Base-by-base conservation (phyloP, 768 basidiomycete species). In the Boletus reticuloceps region DNA sequence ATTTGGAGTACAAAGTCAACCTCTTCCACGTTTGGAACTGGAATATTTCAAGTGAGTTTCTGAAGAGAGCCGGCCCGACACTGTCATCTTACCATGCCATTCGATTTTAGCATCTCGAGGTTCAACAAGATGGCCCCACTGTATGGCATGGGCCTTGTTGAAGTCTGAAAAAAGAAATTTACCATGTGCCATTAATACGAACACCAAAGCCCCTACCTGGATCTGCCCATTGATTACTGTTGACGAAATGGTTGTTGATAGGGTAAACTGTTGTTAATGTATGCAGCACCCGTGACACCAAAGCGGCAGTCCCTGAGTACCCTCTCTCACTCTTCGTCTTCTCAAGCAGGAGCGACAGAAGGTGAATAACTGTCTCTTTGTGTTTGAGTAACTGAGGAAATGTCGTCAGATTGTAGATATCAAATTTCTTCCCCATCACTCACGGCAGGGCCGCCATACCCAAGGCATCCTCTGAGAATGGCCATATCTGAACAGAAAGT, bases 261-360 rank as follows among this genome's bases (percentile, higher is more conserved):
- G 91, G 86, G 69, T 93, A 95, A 36, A 88, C 79, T 3, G 85
- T 80, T 12, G 84, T 85, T 40, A 96, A 66, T 1, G 91, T 88
- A 62, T 85, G 82, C 51, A 98, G 71, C 17, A 91, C 77, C 22
- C 90, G 82, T 22, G 86, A 83, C 47, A 96, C 77, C 49, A 98
- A 70, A 40, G 88, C 82, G 2, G 89, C 92, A 11, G 87, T 85
- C 48, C 87, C 83, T 31, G 82, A 84, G 69, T 91, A 98, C 11
- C 93, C 92, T 55, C 94, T 84, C 75, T 98, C 94, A 59, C 84
- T 88, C 74, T 89, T 88, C 8, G 90, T 88, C 64, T 85, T 88
- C 40, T 92, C 87, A 17, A 89, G 76, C 17, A 96, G 80, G 43
- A 88, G 70, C 1, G 71, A 68, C 39, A 95, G 59, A 14, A 96